Conservation (phyloP, 441 rosid species). For the Populus trichocarpa region DNA sequence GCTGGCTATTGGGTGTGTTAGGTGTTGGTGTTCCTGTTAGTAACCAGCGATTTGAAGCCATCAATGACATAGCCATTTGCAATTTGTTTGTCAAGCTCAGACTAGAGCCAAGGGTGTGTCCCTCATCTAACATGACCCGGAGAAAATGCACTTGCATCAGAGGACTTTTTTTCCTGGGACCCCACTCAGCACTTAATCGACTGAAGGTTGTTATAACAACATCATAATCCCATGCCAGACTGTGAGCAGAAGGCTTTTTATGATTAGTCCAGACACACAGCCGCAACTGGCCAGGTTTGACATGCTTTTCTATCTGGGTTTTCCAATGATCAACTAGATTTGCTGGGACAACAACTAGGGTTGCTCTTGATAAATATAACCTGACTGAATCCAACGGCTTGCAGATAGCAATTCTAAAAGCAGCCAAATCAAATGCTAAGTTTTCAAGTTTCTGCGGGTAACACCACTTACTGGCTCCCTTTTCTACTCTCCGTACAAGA, state of each 20-base stretch:
- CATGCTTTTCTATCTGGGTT: conserved; percentile 83
- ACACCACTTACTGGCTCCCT: conserved; percentile 68
- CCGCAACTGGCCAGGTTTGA: conserved; percentile 68
- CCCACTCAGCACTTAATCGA: conserved; percentile 97
- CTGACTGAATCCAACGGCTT: conserved; percentile 75
- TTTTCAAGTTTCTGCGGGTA: conserved; percentile 67
- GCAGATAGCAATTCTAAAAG: conserved; percentile 73
- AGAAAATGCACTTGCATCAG: conserved; percentile 96
- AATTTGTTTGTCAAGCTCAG: conserved; percentile 86
- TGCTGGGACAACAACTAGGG: conserved; percentile 81
- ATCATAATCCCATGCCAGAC: conserved; percentile 96
- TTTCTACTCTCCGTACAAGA: conserved; percentile 58
- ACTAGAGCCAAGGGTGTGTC: conserved; percentile 97
- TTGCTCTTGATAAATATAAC: conserved; percentile 85
- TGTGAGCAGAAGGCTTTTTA: conserved; percentile 65
- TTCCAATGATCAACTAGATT: conserved; percentile 93
- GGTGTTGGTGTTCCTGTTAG: conserved; percentile 98
- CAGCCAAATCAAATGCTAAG: conserved; percentile 83
- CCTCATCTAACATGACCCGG: conserved; percentile 91
- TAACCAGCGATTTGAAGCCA: conserved; percentile 82
- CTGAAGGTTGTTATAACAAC: conserved; percentile 88
- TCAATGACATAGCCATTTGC: conserved; percentile 91
- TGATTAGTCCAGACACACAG: conserved; percentile 72
- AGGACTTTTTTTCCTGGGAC: conserved; percentile 70
- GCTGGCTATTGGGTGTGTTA: conserved; percentile 82